Conservation (phyloP, 441 rosid genomes). For the Eruca vesicaria region DNA sequence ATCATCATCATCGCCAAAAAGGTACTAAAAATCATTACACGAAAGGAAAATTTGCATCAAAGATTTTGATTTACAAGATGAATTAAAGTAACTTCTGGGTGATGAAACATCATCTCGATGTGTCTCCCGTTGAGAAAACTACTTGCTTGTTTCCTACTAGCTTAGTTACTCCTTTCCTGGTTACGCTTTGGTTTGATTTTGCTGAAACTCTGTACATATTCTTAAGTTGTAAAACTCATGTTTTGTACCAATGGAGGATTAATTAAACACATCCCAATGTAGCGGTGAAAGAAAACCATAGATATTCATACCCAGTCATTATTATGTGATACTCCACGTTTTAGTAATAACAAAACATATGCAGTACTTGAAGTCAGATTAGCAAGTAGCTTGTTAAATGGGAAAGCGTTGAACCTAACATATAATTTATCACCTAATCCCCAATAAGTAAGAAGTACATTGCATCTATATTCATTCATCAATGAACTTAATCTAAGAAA, state of each 20-base stretch:
- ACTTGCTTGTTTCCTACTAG: neutral
- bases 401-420: too few species aligned
- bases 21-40: conserved; percentile 29
- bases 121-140: neutral
- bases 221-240: neutral
- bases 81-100: neutral
- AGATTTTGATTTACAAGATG: neutral
- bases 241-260: neutral
- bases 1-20: conserved; percentile 17
- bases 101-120: neutral
- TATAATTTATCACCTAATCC: too few species aligned
- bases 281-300: neutral
- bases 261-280: neutral
- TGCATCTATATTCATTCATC: neutral
- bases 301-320: neutral
- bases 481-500: neutral
- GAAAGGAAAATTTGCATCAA: neutral
- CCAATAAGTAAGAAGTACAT: too few species aligned
- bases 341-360: neutral
- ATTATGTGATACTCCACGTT: neutral
- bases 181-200: neutral
- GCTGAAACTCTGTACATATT: neutral
- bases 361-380: neutral
- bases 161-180: neutral
- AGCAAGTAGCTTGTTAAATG: neutral